phyloP scores from a whole-genome alignment of 345 rosid genomes.

The Salix suchowensis region DNA sequence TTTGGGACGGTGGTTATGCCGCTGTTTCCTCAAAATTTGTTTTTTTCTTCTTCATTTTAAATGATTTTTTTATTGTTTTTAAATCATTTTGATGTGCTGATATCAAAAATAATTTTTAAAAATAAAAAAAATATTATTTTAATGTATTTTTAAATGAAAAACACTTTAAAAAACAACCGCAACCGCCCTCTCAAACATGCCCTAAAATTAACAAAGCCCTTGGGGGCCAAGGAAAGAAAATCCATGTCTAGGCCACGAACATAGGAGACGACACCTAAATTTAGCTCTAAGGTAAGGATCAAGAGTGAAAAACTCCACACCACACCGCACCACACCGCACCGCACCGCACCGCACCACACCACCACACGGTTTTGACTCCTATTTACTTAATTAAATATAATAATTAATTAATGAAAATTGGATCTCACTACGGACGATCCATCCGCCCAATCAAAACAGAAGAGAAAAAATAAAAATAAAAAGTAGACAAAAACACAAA shows the following conservation, averaged over 20 bases:
- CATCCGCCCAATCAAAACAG: slow-evolving; percentile 23
- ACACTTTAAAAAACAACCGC: no score
- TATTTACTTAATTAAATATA: not conserved
- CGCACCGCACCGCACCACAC: slow-evolving; percentile 4
- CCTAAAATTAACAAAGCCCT: not conserved
- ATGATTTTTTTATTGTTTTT: no score
- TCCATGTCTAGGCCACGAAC: slow-evolving; percentile 12
- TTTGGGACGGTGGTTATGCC: no score
- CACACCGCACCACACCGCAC: slow-evolving; percentile 9
- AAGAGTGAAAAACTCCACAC: slow-evolving; percentile 5
- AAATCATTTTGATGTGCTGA: no score
- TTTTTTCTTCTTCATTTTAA: no score
- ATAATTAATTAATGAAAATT: not conserved
- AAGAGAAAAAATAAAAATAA: not conserved
- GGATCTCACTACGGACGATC: slow-evolving; percentile 7
- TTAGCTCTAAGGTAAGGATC: not conserved
- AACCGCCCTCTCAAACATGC: no score
- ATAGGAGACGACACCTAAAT: slow-evolving; percentile 17
- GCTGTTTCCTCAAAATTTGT: no score
- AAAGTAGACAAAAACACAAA: not conserved
- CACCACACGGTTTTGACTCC: slow-evolving; percentile 26
- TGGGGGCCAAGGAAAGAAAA: not conserved
- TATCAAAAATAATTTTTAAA: no score
- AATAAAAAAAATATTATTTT: no score
- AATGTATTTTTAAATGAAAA: no score